Evolutionary conservation across 2,329 filamentous ascomycete genomes (phyloP).

Genomic region (Aureobasidium sp.): DNA sequence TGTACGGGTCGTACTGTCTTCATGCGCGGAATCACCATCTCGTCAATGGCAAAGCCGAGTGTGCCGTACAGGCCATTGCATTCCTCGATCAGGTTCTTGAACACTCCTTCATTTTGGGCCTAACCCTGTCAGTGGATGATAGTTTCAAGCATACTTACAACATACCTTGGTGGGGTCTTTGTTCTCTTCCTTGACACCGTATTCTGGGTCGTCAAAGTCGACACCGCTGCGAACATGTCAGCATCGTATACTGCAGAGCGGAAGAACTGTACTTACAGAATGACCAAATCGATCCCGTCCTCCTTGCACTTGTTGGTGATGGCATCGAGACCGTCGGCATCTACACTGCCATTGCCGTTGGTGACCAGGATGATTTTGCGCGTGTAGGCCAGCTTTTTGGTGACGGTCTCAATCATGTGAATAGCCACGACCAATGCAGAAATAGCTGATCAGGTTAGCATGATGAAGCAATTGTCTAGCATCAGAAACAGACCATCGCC

Average conservation of each 20-base stretch:
- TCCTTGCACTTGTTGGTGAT: conserved; percentile 70
- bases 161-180: conserved; percentile 64
- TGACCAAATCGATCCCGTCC: conserved; percentile 66
- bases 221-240: conserved; percentile 56
- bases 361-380: conserved; percentile 80
- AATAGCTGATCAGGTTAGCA: conserved; percentile 43
- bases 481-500: conserved; percentile 59
- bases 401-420: conserved; percentile 73
- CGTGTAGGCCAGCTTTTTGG: conserved; percentile 74
- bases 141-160: neutral
- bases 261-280: conserved; percentile 55
- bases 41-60: conserved; percentile 73
- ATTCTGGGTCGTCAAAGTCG: conserved; percentile 88
- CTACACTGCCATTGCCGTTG: conserved; percentile 67
- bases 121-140: neutral
- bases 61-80: conserved; percentile 76
- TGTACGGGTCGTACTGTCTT: conserved; percentile 71
- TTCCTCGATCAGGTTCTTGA: conserved; percentile 58
- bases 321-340: conserved; percentile 61
- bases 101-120: conserved; percentile 63
- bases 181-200: conserved; percentile 84
- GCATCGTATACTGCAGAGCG: neutral
- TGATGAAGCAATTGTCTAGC: too few relatives aligned
- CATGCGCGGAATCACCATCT: conserved; percentile 68
- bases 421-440: conserved; percentile 82